phyloP scores from a whole-genome alignment of 495 filamentous ascomycete genomes.

The Tuber indicum region DNA sequence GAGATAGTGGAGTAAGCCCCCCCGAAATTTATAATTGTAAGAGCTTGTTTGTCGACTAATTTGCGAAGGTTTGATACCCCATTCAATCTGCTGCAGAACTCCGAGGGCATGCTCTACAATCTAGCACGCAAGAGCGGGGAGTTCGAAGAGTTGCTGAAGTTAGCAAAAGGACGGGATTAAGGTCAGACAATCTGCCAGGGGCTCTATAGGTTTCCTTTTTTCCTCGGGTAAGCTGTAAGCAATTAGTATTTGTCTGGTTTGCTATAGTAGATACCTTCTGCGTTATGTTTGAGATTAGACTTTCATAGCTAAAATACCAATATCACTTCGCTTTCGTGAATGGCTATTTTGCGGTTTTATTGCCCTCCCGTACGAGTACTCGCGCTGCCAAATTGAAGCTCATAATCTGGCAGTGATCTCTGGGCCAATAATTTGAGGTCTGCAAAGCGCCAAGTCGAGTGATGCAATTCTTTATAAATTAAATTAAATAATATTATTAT shows the following conservation, averaged over 20 bases:
- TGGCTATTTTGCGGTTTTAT: neutral
- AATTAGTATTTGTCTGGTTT: neutral
- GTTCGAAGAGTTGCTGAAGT: slow-evolving; percentile 40
- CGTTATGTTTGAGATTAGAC: neutral
- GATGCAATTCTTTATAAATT: no score
- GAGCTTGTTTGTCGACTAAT: slow-evolving; percentile 14
- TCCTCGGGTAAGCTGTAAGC: neutral
- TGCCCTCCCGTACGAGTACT: neutral
- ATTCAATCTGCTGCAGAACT: slow-evolving; percentile 27
- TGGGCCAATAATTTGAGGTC: no score
- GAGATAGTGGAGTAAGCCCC: slow-evolving; percentile 34
- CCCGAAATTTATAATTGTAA: neutral
- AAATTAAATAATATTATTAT: no score
- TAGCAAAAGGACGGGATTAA: slow-evolving; percentile 29
- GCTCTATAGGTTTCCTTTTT: neutral
- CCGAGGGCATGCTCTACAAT: slow-evolving; percentile 15
- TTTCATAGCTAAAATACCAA: neutral
- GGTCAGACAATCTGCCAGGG: neutral
- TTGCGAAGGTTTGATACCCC: slow-evolving; percentile 31
- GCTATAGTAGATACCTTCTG: neutral
- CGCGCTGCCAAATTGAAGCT: no score
- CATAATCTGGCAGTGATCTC: no score
- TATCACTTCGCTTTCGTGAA: neutral
- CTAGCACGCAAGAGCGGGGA: slow-evolving; percentile 32
- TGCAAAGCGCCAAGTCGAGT: no score